Base-by-base conservation (phyloP, 805 yeast genomes). In the Starmerella cellae region DNA sequence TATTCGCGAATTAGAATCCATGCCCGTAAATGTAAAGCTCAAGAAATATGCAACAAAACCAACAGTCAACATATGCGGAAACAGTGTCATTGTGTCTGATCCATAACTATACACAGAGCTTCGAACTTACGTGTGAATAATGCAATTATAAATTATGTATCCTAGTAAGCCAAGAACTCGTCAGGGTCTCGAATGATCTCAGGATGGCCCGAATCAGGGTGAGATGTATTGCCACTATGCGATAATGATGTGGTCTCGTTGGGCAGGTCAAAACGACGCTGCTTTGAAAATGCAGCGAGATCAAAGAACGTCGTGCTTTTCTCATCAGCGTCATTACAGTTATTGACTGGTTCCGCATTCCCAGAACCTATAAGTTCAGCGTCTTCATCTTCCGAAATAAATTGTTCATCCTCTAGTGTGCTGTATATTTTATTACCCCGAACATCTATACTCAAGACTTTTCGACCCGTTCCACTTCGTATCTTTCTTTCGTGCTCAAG, bases 361-460 rank as follows among this genome's bases (percentile, higher is more conserved):
- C 38, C 39, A n/a, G 21, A 23, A 6, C 26, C 19, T 21, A 35
- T 22, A 11, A 21, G 16, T 18, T 39, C 44, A 14, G 39, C 47
- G 17, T 36, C 36, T 3, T 40, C 46, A 11, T 33, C 42, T 16
- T 47, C 45, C 19, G 36, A 24, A 6, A 60, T 65, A 5, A 50
- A 52, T 9, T 46, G 49, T 10, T 53, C 53, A 33, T 59, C 53
- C 57, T 67, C 46, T 45, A 78, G 84, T 17, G 68, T 70, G 66
- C 80, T 65, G 9, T 68, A 66, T 2, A 82, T 94, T 55, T 82
- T 82, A 8, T 95, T 94, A 45, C 87, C 79, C 32, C 71, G 68
- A 19, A 91, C 76, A 17, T 79, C 75, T 69, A 91, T 77, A 50
- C 81, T 83, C 37, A 91, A 66, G 1, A 81, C 80, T 44, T 71